Percentiles rank a stretch among this genome's conserved stretches.
phyloP scores from a whole-genome alignment of 768 basidiomycete genomes.

The Cantharellus cinnabarinus region DNA sequence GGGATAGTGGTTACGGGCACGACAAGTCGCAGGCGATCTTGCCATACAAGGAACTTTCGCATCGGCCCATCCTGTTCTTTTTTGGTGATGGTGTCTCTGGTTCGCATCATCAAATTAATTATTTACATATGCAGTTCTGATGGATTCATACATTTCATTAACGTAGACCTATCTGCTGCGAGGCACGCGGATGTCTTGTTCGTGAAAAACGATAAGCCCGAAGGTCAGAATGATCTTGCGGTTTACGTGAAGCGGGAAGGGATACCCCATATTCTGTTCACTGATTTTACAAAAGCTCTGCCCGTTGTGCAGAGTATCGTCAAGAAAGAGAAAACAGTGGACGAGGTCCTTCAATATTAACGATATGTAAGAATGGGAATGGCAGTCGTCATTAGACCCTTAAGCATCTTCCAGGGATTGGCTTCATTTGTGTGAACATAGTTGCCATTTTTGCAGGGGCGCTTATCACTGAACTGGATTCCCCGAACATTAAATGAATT shows the following conservation, averaged over 20 bases:
- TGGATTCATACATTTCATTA: not conserved
- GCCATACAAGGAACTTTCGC: slow-evolving; percentile 53
- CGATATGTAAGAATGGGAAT: too few species aligned
- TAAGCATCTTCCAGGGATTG: too few species aligned
- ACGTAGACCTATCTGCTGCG: slow-evolving; percentile 75
- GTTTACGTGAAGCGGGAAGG: slow-evolving; percentile 59
- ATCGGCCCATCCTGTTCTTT: slow-evolving; percentile 77
- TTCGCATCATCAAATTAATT: slow-evolving; percentile 17
- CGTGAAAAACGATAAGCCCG: slow-evolving; percentile 52
- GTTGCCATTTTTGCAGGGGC: too few species aligned
- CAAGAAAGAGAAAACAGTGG: slow-evolving; percentile 38
- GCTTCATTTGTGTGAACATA: too few species aligned
- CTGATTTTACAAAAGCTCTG: slow-evolving; percentile 44
- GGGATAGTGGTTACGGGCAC: slow-evolving; percentile 62
- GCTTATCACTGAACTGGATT: too few species aligned
- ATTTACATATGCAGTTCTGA: not conserved
- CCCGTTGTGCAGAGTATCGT: slow-evolving; percentile 47
- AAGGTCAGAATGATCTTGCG: slow-evolving; percentile 71
- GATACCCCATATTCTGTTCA: slow-evolving; percentile 64
- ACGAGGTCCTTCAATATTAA: slow-evolving; percentile 23
- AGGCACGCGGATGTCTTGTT: slow-evolving; percentile 86
- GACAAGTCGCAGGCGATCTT: slow-evolving; percentile 92
- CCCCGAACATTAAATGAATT: too few species aligned
- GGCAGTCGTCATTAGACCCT: too few species aligned
- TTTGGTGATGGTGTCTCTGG: slow-evolving; percentile 96